Conservation (phyloP, 2,329 filamentous ascomycete species). For the Saccharata proteae region DNA sequence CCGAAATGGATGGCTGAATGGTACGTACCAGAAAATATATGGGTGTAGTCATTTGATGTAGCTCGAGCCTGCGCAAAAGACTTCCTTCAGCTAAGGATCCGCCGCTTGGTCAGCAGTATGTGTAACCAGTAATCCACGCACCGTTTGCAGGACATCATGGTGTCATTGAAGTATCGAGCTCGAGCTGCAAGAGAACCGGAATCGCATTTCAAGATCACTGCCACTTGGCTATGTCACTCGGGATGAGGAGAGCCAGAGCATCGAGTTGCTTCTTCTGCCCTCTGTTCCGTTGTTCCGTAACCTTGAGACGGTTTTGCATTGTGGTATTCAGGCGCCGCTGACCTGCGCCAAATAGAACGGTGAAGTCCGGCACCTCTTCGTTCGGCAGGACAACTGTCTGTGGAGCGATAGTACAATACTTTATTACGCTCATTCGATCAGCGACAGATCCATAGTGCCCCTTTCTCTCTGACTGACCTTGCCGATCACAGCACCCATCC, state of each 20-base stretch:
- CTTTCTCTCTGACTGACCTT: conserved; percentile 19
- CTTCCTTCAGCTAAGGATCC: too few relatives aligned
- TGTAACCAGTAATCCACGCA: too few relatives aligned
- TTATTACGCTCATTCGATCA: background rate
- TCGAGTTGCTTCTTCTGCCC: conserved; percentile 24
- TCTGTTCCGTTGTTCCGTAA: conserved; percentile 17
- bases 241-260: conserved; percentile 22
- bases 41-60: too few relatives aligned
- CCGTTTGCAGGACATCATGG: too few relatives aligned
- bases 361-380: conserved; percentile 32
- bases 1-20: too few relatives aligned
- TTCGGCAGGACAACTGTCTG: conserved; percentile 22
- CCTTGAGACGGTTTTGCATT: conserved; percentile 18
- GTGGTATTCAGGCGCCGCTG: conserved; percentile 28
- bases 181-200: too few relatives aligned
- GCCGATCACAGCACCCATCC: conserved; percentile 25
- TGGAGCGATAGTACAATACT: conserved; percentile 34
- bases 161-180: too few relatives aligned
- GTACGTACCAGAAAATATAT: too few relatives aligned
- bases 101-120: too few relatives aligned
- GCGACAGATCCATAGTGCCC: background rate
- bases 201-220: too few relatives aligned
- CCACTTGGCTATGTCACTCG: conserved; percentile 26
- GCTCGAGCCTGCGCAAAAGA: too few relatives aligned
- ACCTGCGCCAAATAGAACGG: conserved; percentile 30